These are phyloP conservation scores for Spathaspora passalidarum DNA, from an alignment of 805 yeast species.

Conservation along the genomic window DNA sequence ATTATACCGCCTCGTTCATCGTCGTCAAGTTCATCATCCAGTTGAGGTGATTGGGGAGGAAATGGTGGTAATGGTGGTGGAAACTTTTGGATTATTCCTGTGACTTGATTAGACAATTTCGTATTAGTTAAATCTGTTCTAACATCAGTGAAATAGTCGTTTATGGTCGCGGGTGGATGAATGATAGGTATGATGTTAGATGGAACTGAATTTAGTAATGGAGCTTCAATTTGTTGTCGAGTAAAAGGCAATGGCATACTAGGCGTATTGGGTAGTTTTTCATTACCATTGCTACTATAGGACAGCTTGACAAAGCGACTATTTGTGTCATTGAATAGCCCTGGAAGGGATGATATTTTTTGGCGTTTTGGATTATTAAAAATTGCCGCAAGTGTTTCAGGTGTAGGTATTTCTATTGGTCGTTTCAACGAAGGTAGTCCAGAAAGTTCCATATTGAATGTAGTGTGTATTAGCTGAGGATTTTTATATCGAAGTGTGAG, in stretches of 20 bases:
- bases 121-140: slow-evolving; percentile 12
- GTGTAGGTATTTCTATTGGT: slow-evolving; percentile 10
- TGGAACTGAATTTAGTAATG: slow-evolving; percentile 35
- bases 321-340: not conserved
- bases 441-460: not conserved
- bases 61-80: slow-evolving; percentile 43
- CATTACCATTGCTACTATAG: not conserved
- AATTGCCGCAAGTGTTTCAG: slow-evolving; percentile 13
- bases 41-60: slow-evolving; percentile 26
- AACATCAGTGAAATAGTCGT: slow-evolving; percentile 37
- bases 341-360: not conserved
- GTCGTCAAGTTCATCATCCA: slow-evolving; percentile 2
- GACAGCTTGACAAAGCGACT: not conserved
- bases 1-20: slow-evolving; percentile 26
- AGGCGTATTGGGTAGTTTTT: not conserved
- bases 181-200: slow-evolving; percentile 33
- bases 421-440: slow-evolving; percentile 4
- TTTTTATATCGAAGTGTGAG: too few species aligned
- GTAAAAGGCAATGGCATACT: not conserved
- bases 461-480: too few species aligned
- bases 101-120: slow-evolving; percentile 17
- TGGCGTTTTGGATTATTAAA: slow-evolving; percentile 7
- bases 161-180: slow-evolving; percentile 23
- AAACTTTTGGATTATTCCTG: slow-evolving; percentile 21
- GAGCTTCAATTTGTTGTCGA: slow-evolving; percentile 7